Evolutionary conservation across 2,329 filamentous ascomycete genomes (phyloP).

Genomic region (Niveomyces coronatus): DNA sequence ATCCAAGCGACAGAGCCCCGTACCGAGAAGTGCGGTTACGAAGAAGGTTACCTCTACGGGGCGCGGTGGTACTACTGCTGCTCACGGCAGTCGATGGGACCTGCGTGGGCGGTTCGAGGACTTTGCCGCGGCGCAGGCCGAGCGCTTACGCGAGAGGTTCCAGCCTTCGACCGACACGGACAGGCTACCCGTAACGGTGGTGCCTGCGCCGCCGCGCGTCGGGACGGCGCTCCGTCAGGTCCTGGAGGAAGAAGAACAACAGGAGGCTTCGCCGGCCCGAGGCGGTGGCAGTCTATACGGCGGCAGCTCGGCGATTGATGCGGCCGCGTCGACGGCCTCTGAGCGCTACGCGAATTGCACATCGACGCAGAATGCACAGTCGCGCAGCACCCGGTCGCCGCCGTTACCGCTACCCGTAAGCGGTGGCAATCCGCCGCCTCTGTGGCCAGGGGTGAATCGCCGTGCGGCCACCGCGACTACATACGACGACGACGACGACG

Average conservation of each 20-base stretch:
- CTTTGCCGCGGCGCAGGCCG: conserved; percentile 50
- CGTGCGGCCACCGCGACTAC: conserved; percentile 18
- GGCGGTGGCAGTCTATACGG: conserved; percentile 1
- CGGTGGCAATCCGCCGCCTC: conserved; percentile 29
- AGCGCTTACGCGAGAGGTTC: conserved; percentile 46
- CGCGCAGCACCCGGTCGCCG: conserved; percentile 13
- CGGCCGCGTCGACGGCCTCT: conserved; percentile 1
- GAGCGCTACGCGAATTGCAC: conserved; percentile 1
- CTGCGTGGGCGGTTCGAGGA: conserved; percentile 47
- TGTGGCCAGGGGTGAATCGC: conserved; percentile 32
- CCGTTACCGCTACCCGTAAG: conserved; percentile 15
- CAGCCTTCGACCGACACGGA: conserved; percentile 43
- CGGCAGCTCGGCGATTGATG: conserved; percentile 4
- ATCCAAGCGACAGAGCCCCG: not conserved
- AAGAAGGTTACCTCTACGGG: not conserved
- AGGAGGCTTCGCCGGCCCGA: not conserved
- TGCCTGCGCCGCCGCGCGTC: conserved; percentile 50
- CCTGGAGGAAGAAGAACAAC: conserved; percentile 40
- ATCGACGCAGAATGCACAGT: conserved; percentile 14
- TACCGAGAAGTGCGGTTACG: conserved; percentile 2
- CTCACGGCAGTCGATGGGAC: conserved; percentile 38
- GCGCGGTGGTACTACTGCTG: too few species aligned
- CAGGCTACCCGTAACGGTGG: conserved; percentile 47
- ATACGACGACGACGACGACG: conserved; percentile 24
- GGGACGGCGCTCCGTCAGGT: conserved; percentile 46